Base-by-base conservation (phyloP, 805 yeast species). In the Candida michaelii region DNA sequence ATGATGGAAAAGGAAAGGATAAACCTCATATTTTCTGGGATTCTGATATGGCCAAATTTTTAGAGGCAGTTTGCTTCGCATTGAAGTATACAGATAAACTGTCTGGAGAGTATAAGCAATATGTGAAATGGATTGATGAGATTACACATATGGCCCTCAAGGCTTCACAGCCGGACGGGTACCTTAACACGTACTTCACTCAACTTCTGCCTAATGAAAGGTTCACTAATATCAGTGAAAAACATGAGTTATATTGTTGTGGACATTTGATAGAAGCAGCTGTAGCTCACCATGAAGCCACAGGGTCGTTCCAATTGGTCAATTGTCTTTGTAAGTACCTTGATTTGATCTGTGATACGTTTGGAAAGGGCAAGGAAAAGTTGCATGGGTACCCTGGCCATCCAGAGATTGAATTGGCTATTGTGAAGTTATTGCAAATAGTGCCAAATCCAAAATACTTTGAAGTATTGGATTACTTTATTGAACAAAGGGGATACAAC, bases 341-440 rank as follows among this genome's bases (percentile, higher is more conserved):
- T 19, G 58, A 55, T 37, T 49, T 40, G 16, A 42, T 55, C 17
- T 30, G 44, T 14, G 23, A 37, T 10, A 34, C 36, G 3, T 55
- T 55, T 40, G 61, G 62, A 7, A 51, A 52, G 2, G 53, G 32
- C 4, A 46, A 45, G 21, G 42, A 27, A 13, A 36, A 48, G 27
- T 34, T 41, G 4, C 55, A 51, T 27, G 59, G 59, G 8, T 56
- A 57, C 37, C 56, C 58, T 7, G 62, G 62, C 5, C 62, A 57
- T 30, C 50, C 50, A 23, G 60, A 57, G 34, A 50, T 57, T 15
- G 62, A 57, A 41, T 45, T 57, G n/a, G 55, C 62, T 5, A 31
- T 57, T 19, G 53, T 54, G 12, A 51, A 52, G 43, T 42, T 56
- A 19, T 30, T 46, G 6, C 45, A 46, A 14, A 40, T 53, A 5